Conservation (phyloP, 805 yeast genomes). For the Pachysolen tannophilus region DNA sequence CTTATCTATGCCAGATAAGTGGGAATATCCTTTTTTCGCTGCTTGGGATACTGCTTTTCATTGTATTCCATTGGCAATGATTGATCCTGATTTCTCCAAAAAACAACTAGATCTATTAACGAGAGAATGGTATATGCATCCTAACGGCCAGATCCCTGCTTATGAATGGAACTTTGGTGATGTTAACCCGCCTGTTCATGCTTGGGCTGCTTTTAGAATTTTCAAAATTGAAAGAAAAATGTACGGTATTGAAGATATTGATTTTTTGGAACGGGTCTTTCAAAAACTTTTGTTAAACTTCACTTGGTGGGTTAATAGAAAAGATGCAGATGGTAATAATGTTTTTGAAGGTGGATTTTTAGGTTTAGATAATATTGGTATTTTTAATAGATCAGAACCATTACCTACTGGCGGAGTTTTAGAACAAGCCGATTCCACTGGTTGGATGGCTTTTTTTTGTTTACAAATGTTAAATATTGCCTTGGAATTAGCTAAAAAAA, state of each 20-base stretch:
- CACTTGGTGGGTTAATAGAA: conserved; percentile 97
- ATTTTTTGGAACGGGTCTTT: conserved; percentile 84
- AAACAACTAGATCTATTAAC: conserved; percentile 78
- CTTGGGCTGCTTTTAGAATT: conserved; percentile 87
- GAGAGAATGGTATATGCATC: conserved; percentile 97
- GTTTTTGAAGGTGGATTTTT: conserved; percentile 92
- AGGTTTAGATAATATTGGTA: conserved; percentile 88
- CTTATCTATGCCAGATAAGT: conserved; percentile 85
- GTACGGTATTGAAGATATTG: conserved; percentile 74
- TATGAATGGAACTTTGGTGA: conserved; percentile 95
- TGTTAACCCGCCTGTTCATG: conserved; percentile 97
- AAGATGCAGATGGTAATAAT: conserved; percentile 79
- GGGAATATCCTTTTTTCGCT: conserved; percentile 95
- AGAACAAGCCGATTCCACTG: conserved; percentile 93
- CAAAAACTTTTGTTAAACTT: conserved; percentile 83
- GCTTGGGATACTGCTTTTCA: conserved; percentile 98
- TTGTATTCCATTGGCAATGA: conserved; percentile 86
- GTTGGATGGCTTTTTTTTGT: conserved; percentile 95
- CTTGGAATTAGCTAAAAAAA: conserved; percentile 76
- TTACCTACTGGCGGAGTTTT: conserved; percentile 85
- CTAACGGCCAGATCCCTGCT: conserved; percentile 96
- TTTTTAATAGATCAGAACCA: conserved; percentile 88
- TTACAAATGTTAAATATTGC: conserved; percentile 91
- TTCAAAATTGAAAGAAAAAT: conserved; percentile 81
- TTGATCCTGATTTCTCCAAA: conserved; percentile 89